Base-by-base conservation (phyloP, 331 rosid species). In the Telfairia occidentalis region DNA sequence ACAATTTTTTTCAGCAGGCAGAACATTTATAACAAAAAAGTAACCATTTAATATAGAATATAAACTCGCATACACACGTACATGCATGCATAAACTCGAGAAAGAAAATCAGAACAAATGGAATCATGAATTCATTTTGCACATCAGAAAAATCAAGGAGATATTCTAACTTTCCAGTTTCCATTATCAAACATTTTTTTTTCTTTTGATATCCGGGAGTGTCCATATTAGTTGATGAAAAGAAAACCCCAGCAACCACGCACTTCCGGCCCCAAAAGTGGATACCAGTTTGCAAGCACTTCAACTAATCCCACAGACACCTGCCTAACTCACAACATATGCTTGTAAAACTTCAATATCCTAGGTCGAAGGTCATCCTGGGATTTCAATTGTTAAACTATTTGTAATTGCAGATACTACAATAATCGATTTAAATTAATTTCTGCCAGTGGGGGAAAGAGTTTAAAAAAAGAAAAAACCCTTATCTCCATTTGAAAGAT, bases 1-100 rank as follows among this genome's bases (percentile, higher is more conserved):
- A 85, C 37, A 77, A 15, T 66, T 9, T 40, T 18, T 35, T 53
- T 16, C 42, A 63, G 54, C 76, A 74, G 30, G 30, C 35, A 74
- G 49, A 50, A 46, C 37, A 80, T 8, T 37, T 32, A 53, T 73
- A 70, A 19, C 34, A 65, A 21, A 46, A 16, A 57, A 35, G n/a
- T 26, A 40, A 57, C 15, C 29, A 8, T 37, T 5, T n/a, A 71
- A 73, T 60, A 58, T 5, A 76, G 34, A 74, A 83, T 67, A 16
- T 24, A 19, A 11, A 65, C 7, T 11, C 29, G 37, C n/a, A 64
- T 2, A 49, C 23, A 57, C 3, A 35, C 45, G 24, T 7, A 7
- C 11, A 24, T 11, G 28, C 29, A 71, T 16, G 29, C 70, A 18
- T 18, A 7, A 70, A 70, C 26, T 43, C 57, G 5, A 7, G 45